Base-by-base conservation (phyloP, 345 rosid species). In the Geranium brycei region DNA sequence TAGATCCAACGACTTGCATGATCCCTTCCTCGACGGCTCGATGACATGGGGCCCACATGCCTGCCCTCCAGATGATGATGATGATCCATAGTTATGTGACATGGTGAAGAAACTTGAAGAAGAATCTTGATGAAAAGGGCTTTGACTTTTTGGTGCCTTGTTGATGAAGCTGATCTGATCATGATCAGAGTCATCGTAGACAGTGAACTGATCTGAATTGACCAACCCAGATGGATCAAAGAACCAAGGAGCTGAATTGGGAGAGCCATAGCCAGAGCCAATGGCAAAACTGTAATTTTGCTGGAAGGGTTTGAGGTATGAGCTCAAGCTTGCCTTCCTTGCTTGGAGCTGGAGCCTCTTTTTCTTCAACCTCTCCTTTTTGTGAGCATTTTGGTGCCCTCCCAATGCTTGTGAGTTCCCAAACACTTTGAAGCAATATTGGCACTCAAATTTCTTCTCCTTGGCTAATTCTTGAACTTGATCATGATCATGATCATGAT, bases 351-450 rank as follows among this genome's bases (percentile, higher is more conserved):
- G 96, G 41, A 92, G 79, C 68, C 96, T 80, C 77, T 90, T 93
- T 77, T 83, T 88, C 79, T 87, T 90, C 77, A 90, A 78, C 55
- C 99, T 80, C 76, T 93, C 99, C 41, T 86, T 93, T 72, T 93
- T 93, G 78, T 93, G 99, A 2, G 99, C 99, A 79, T 93, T 93
- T 69, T 93, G 99, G 73, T 93, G 99, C 59, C 99, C 99, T 11
- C 98, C 98, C 16, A 92, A 76, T 11, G 98, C 98, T 73, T 92
- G 98, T 14, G 98, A 92, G 62, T 92, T 92, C 3, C 89, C 84
- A 61, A 92, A 92, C 70, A 83, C 98, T 71, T 91, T 84, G 64
- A 76, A 80, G 68, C 98, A 92, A 64, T 84, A 92, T 56, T 89
- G 97, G 61, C 98, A 92, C 88, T 89, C 95, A 66, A 87, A 85